Evolutionary conservation across 176 grass and related monocot species (phyloP), one percentile per base, ranked within the genome.

Genomic region (Lolium rigidum): DNA sequence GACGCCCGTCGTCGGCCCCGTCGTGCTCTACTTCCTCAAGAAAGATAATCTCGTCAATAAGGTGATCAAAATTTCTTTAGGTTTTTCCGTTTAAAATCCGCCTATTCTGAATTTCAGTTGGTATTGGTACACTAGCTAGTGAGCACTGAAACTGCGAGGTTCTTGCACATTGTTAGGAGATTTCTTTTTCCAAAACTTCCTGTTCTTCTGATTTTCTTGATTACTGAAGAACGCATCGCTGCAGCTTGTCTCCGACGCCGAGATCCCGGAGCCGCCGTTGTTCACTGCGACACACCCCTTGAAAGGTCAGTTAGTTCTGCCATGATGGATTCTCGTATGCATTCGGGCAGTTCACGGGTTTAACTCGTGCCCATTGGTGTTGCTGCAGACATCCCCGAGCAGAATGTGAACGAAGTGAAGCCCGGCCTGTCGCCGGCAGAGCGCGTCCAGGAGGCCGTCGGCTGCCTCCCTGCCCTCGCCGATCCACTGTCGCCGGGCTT

Each of bases 1-100:
- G 85, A 82, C 62, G 18, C 76, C 82, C 47, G 39, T 98, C 61
- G 1, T 97, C 57, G 93, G 95, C 21, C 18, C 91, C n/a, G 59
- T 95, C 12, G 77, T 92, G 37, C 68, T 92, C 6, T 72, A 90
- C 43, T 7, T 89, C 55, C 87, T 95, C n/a, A 98, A 95, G 83
- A 87, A 86, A 26, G 91, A 93, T 44, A 98, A 98, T 80, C 95
- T 98, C 65, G 69, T 98, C 47, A 85, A 95, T 38, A 93, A 91
- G 95, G 93, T 95, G 87, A 14, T 3, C 22, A 48, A 6, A 10
- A 7, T 3, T 17, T 81, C 2, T 38, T 17, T 37, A 16, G 12
- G 4, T 48, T 15, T 74, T 35, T 3, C 15, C 31, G 31, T 6
- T 49, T 43, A 43, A 43, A 43, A 8, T 43, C 41, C 41, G 4